Percentiles rank a stretch among this genome's conserved stretches.
Evolutionary conservation across 306 rosid genomes (phyloP).

Genomic region (Fagus crenata): DNA sequence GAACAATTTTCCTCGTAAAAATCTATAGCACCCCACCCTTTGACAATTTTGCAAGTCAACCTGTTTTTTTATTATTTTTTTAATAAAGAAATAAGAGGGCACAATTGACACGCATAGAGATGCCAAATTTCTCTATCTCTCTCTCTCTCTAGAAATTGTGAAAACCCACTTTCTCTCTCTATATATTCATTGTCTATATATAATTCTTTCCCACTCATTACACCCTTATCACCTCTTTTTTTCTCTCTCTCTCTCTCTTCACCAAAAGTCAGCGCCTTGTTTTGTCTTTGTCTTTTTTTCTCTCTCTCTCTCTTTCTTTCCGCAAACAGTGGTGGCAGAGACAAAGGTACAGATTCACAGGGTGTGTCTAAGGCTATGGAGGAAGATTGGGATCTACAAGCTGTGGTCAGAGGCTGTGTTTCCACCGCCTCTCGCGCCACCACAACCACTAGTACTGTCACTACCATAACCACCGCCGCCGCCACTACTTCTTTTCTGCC

Average conservation of each 20-base stretch:
- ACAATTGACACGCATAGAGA: constrained; percentile 42
- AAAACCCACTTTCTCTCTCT: constrained; percentile 33
- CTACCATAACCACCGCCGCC: constrained; percentile 2
- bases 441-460: not conserved
- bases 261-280: constrained; percentile 66
- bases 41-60: constrained; percentile 50
- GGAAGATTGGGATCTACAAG: constrained; percentile 91
- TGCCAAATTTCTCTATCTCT: constrained; percentile 31
- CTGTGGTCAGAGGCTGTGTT: constrained; percentile 82
- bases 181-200: constrained; percentile 31
- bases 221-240: constrained; percentile 32
- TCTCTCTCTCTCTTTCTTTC: constrained; percentile 23
- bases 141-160: constrained; percentile 23
- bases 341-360: constrained; percentile 46
- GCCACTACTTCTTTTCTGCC: constrained; percentile 18
- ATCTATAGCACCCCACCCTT: constrained; percentile 23
- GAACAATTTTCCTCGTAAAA: constrained; percentile 17
- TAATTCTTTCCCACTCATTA: constrained; percentile 39
- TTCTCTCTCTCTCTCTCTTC: not conserved
- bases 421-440: constrained; percentile 31
- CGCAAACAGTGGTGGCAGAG: constrained; percentile 17
- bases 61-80: constrained; percentile 18
- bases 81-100: not conserved
- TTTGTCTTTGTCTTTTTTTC: constrained; percentile 35
- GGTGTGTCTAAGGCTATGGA: constrained; percentile 49